Evolutionary conservation across 768 basidiomycete species (phyloP).

Genomic region (Suillus brevipes): DNA sequence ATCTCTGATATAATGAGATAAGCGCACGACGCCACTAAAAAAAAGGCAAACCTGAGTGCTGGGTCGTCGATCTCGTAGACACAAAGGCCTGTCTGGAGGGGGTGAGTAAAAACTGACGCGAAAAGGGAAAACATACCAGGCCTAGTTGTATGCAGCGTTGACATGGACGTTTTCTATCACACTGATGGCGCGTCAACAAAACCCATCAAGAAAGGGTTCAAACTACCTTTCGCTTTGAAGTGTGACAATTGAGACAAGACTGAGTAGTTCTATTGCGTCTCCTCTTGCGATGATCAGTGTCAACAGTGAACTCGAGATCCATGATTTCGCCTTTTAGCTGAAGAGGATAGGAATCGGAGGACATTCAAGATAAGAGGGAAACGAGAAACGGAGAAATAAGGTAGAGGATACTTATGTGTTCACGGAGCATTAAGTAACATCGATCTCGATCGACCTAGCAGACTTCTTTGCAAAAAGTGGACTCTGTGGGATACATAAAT

Average conservation of each 20-base stretch:
- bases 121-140: conserved; percentile 49
- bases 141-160: conserved; percentile 88
- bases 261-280: conserved; percentile 91
- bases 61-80: conserved; percentile 95
- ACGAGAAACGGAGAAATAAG: conserved; percentile 48
- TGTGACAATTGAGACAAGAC: conserved; percentile 87
- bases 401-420: conserved; percentile 54
- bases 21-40: neutral
- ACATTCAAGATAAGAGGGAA: conserved; percentile 44
- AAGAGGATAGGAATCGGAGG: conserved; percentile 51
- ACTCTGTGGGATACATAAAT: conserved; percentile 37
- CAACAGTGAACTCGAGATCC: conserved; percentile 73
- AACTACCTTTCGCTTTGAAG: conserved; percentile 81
- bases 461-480: conserved; percentile 35
- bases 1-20: conserved; percentile 48
- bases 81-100: conserved; percentile 80
- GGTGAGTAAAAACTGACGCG: conserved; percentile 9
- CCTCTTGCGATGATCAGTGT: conserved; percentile 78
- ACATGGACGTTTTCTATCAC: conserved; percentile 90
- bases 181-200: conserved; percentile 44
- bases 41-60: conserved; percentile 57
- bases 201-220: no score
- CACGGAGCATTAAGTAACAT: conserved; percentile 64
- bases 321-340: conserved; percentile 77
- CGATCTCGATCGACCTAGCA: conserved; percentile 48